These are phyloP conservation scores for Auricularia auricula-judae DNA, from an alignment of 768 basidiomycete genomes.

Conservation along the genomic window DNA sequence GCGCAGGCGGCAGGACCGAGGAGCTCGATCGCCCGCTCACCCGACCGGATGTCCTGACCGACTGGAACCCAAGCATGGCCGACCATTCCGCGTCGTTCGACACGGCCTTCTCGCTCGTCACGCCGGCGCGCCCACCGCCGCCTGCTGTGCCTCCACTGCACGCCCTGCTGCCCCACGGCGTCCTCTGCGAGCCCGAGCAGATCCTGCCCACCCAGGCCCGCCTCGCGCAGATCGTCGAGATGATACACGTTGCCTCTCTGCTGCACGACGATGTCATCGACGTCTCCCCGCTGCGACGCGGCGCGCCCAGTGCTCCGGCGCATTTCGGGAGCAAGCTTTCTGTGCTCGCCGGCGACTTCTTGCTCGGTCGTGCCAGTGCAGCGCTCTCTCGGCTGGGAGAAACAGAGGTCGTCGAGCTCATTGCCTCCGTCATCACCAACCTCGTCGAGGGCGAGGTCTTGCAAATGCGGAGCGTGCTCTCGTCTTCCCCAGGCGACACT, in stretches of 20 bases:
- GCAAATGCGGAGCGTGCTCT: slow-evolving; percentile 36
- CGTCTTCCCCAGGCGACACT: slow-evolving; percentile 1
- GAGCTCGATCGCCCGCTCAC: slow-evolving; percentile 74
- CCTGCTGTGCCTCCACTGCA: slow-evolving; percentile 19
- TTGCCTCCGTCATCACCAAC: slow-evolving; percentile 86
- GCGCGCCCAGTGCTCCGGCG: slow-evolving; percentile 54
- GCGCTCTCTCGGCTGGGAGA: slow-evolving; percentile 81
- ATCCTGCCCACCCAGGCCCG: slow-evolving; percentile 84
- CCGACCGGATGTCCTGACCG: slow-evolving; percentile 72
- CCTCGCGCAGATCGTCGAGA: slow-evolving; percentile 92
- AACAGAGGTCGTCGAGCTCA: slow-evolving; percentile 84
- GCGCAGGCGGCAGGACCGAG: slow-evolving; percentile 38
- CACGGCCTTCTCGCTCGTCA: slow-evolving; percentile 35
- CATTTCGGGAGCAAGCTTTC: slow-evolving; percentile 88
- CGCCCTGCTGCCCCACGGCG: slow-evolving; percentile 20
- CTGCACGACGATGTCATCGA: slow-evolving; percentile 89
- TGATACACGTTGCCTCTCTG: slow-evolving; percentile 93
- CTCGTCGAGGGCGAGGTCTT: slow-evolving; percentile 95
- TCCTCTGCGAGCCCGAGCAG: slow-evolving; percentile 20
- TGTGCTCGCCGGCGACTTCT: slow-evolving; percentile 90
- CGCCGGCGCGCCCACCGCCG: slow-evolving; percentile 29
- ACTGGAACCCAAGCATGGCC: slow-evolving; percentile 83
- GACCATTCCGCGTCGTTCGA: slow-evolving; percentile 63
- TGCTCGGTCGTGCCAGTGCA: slow-evolving; percentile 82
- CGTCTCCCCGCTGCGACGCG: slow-evolving; percentile 58